Percentiles rank a stretch among this genome's conserved stretches.
Conservation (phyloP, 495 filamentous ascomycete species). For the Penicillium cosmopolitanum region DNA sequence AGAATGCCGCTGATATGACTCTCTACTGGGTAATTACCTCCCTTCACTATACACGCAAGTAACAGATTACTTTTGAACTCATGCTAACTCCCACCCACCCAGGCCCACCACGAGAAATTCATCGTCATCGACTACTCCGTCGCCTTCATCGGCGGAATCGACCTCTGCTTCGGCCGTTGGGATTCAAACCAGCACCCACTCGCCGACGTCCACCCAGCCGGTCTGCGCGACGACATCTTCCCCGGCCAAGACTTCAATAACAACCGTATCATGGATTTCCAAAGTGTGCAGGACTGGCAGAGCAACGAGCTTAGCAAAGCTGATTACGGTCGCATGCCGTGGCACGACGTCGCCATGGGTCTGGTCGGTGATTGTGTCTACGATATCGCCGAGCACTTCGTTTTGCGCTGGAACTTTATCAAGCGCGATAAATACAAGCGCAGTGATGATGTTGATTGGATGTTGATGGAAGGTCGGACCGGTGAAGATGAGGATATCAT, state of each 20-base stretch:
- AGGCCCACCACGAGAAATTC: slow-evolving; percentile 95
- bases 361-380: slow-evolving; percentile 86
- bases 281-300: slow-evolving; percentile 89
- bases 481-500: slow-evolving; percentile 81
- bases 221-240: slow-evolving; percentile 82
- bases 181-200: slow-evolving; percentile 83
- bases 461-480: slow-evolving; percentile 77
- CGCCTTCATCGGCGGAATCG: slow-evolving; percentile 90
- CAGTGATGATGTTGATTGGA: slow-evolving; percentile 76
- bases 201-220: slow-evolving; percentile 84
- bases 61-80: background rate
- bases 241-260: slow-evolving; percentile 96
- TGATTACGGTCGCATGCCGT: slow-evolving; percentile 94
- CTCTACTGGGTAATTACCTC: slow-evolving; percentile 74
- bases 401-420: slow-evolving; percentile 93
- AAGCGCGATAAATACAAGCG: slow-evolving; percentile 99
- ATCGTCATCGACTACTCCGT: slow-evolving; percentile 89
- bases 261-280: slow-evolving; percentile 94
- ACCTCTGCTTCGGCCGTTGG: slow-evolving; percentile 97
- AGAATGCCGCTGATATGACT: slow-evolving; percentile 95
- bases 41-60: too few species aligned
- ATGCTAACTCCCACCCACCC: background rate
- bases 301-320: slow-evolving; percentile 90
- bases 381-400: slow-evolving; percentile 96
- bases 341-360: slow-evolving; percentile 95